phyloP scores from a whole-genome alignment of 768 basidiomycete species.

The Hypsizygus marmoreus region DNA sequence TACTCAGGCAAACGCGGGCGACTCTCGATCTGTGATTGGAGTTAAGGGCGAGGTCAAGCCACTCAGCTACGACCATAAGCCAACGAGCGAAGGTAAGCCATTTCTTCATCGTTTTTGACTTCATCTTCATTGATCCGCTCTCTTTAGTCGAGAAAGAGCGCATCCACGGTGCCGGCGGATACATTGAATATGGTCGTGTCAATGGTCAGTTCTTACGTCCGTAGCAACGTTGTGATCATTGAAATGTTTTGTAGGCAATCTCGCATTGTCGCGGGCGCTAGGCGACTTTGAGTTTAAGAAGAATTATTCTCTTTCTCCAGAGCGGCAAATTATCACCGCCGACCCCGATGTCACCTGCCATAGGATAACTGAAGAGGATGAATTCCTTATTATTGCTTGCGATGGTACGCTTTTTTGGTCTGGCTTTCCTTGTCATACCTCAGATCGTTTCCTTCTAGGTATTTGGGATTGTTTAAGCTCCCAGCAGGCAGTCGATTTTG shows the following conservation, averaged over 20 bases:
- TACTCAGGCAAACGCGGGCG: slow-evolving; percentile 92
- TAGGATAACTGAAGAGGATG: slow-evolving; percentile 83
- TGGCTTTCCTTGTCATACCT: neutral
- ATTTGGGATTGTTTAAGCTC: slow-evolving; percentile 98
- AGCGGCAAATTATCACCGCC: slow-evolving; percentile 92
- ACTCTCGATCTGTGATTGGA: slow-evolving; percentile 88
- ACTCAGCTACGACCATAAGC: slow-evolving; percentile 95
- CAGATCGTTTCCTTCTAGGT: slow-evolving; percentile 49
- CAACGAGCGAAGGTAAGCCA: slow-evolving; percentile 74
- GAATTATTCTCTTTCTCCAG: slow-evolving; percentile 76
- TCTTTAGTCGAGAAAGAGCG: slow-evolving; percentile 76
- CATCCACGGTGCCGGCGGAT: slow-evolving; percentile 90
- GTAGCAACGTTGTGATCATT: slow-evolving; percentile 2
- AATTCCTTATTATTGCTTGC: slow-evolving; percentile 95
- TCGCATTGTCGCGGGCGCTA: slow-evolving; percentile 91
- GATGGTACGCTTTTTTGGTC: slow-evolving; percentile 65
- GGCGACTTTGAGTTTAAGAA: slow-evolving; percentile 99
- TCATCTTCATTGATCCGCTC: slow-evolving; percentile 6
- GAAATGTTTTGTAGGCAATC: slow-evolving; percentile 65
- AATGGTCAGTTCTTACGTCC: slow-evolving; percentile 62
- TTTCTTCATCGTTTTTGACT: neutral
- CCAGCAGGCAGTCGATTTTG: slow-evolving; percentile 89
- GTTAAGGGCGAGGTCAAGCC: slow-evolving; percentile 85
- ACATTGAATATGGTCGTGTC: slow-evolving; percentile 94
- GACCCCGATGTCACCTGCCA: slow-evolving; percentile 91